Percentiles rank a stretch among this genome's conserved stretches.
These are phyloP conservation scores for Citrus glauca DNA, from an alignment of 345 rosid genomes.

Conservation along the genomic window DNA sequence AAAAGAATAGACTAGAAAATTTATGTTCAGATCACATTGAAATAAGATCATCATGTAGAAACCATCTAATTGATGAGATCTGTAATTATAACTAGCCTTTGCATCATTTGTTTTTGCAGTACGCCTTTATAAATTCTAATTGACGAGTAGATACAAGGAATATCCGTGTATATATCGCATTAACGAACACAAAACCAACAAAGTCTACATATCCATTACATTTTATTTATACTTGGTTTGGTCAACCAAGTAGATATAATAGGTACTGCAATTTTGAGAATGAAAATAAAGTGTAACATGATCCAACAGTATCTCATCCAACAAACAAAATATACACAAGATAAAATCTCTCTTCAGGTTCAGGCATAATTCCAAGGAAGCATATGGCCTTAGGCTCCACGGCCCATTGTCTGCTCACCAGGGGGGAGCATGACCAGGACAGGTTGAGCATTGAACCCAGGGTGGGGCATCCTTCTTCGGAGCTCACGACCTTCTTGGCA, in stretches of 20 bases:
- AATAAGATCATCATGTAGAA: too few relatives aligned
- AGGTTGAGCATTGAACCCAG: constrained; percentile 73
- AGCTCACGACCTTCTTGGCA: constrained; percentile 98
- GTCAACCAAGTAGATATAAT: background rate
- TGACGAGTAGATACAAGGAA: background rate
- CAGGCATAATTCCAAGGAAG: background rate
- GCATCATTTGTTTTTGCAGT: too few relatives aligned
- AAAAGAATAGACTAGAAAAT: too few relatives aligned
- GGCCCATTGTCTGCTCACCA: constrained; percentile 70
- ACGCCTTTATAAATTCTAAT: too few relatives aligned
- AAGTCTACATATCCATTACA: background rate
- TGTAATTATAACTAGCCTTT: too few relatives aligned
- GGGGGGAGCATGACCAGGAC: constrained; percentile 76
- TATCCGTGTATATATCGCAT: background rate
- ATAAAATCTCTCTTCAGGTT: background rate
- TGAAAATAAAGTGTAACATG: background rate
- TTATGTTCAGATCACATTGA: too few relatives aligned
- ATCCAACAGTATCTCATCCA: background rate
- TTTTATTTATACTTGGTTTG: background rate
- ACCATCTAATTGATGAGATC: too few relatives aligned
- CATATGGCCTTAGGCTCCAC: constrained; percentile 32
- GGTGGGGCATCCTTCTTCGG: constrained; percentile 82
- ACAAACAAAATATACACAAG: background rate
- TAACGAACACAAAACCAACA: constrained; percentile 1
- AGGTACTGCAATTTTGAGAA: background rate